Conservation (phyloP, 371 early-diverging fungal species). For the Basidiobolus meristosporus region DNA sequence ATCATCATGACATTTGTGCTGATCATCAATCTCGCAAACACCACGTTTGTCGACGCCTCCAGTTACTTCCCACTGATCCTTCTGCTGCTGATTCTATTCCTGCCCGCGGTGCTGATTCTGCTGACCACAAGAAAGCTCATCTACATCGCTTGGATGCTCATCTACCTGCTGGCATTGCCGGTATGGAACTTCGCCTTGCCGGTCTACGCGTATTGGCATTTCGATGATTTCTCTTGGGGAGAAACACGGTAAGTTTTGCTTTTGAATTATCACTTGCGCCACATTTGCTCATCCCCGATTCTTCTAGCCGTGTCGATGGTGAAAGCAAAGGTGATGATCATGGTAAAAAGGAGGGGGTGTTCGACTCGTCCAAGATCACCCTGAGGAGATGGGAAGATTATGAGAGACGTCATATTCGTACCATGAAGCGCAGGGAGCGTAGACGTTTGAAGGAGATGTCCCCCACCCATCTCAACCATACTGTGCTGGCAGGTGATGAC, state of each 20-base stretch:
- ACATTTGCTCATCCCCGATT: too few species aligned
- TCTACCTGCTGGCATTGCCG: constrained; percentile 79
- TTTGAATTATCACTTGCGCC: too few species aligned
- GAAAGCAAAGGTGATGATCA: constrained; percentile 64
- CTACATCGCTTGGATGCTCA: constrained; percentile 77
- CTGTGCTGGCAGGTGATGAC: too few species aligned
- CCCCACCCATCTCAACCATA: too few species aligned
- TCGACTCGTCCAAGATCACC: constrained; percentile 50
- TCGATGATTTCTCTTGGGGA: constrained; percentile 98
- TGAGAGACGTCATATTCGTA: constrained; percentile 44
- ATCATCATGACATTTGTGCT: constrained; percentile 42
- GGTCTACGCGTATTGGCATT: constrained; percentile 94
- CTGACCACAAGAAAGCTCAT: constrained; percentile 77
- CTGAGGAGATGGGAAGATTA: constrained; percentile 75
- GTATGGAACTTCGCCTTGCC: constrained; percentile 93
- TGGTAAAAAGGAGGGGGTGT: constrained; percentile 47
- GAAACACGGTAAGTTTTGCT: constrained; percentile 83
- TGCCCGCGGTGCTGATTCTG: constrained; percentile 76
- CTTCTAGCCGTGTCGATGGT: too few species aligned
- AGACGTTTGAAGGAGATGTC: too few species aligned
- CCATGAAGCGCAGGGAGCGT: too few species aligned
- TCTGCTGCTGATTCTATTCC: constrained; percentile 45
- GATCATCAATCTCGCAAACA: constrained; percentile 19
- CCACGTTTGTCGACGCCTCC: constrained; percentile 9
- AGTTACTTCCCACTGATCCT: constrained; percentile 45